Percentiles rank a stretch among this genome's conserved stretches.
phyloP scores from a whole-genome alignment of 1,284 basidiomycete species.

The Neotropicomus parvogracilis region DNA sequence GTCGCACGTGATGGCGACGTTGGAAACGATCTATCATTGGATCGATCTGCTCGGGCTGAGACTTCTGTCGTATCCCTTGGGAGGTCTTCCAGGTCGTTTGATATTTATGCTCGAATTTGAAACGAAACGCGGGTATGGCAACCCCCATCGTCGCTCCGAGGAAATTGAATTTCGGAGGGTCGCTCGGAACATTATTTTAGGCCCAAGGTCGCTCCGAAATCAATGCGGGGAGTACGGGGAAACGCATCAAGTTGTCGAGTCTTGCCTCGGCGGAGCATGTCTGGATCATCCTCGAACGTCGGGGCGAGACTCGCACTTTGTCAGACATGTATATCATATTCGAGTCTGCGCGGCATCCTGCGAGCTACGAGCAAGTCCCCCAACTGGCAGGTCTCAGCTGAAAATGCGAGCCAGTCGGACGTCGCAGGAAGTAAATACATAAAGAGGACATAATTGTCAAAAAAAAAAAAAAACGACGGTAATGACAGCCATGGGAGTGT shows the following conservation, averaged over 20 bases:
- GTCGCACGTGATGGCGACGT: slow-evolving; percentile 18
- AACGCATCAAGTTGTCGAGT: not conserved
- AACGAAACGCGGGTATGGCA: not conserved
- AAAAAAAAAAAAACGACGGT: not conserved
- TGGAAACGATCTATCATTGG: slow-evolving; percentile 25
- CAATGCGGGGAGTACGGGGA: not conserved
- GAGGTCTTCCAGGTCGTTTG: too few species aligned
- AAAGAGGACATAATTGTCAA: slow-evolving; percentile 8
- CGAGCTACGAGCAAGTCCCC: too few species aligned
- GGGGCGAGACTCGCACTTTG: not conserved
- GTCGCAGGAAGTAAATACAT: slow-evolving; percentile 6
- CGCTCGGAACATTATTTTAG: not conserved
- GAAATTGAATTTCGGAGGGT: not conserved
- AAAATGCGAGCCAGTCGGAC: slow-evolving; percentile 1
- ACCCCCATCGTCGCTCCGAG: not conserved
- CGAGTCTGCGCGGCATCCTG: too few species aligned
- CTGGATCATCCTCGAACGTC: too few species aligned
- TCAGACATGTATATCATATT: slow-evolving; percentile 9
- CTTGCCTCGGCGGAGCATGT: too few species aligned
- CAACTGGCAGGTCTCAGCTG: too few species aligned
- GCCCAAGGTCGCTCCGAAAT: not conserved
- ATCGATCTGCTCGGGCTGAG: slow-evolving; percentile 20
- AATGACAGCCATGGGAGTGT: not conserved
- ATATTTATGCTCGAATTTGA: slow-evolving; percentile 10
- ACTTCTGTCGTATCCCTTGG: too few species aligned